phyloP scores from a whole-genome alignment of 371 early-diverging fungal species.

The Rhizopus arrhizus region DNA sequence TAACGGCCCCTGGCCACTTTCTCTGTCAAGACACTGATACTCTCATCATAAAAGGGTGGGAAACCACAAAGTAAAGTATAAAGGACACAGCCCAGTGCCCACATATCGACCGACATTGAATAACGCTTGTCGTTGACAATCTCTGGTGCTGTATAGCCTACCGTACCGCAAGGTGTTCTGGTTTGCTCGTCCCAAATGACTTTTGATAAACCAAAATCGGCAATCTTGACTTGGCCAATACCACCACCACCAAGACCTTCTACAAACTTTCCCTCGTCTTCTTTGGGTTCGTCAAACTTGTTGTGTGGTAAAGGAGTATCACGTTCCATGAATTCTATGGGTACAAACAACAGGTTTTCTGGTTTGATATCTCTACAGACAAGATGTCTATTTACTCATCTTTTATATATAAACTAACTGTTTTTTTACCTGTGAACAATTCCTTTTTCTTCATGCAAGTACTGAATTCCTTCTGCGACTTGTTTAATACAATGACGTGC shows the following conservation, averaged over 20 bases:
- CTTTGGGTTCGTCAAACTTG: conserved; percentile 53
- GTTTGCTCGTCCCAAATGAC: conserved; percentile 84
- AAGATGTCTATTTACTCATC: conserved; percentile 59
- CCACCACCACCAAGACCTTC: conserved; percentile 67
- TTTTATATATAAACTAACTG: not conserved
- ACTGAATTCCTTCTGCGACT: conserved; percentile 82
- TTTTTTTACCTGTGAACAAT: conserved; percentile 67
- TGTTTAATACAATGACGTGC: conserved; percentile 80
- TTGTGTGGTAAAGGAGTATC: conserved; percentile 44
- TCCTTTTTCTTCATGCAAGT: conserved; percentile 75
- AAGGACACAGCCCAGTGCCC: conserved; percentile 92
- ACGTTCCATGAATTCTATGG: conserved; percentile 60
- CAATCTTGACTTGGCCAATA: conserved; percentile 80
- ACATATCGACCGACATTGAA: conserved; percentile 89
- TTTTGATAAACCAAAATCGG: conserved; percentile 86
- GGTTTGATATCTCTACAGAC: conserved; percentile 86
- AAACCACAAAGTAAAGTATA: conserved; percentile 89
- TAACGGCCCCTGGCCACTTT: conserved; percentile 69
- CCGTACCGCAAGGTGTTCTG: conserved; percentile 90
- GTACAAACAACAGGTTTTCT: conserved; percentile 89
- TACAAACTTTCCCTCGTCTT: conserved; percentile 62
- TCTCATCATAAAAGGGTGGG: conserved; percentile 87
- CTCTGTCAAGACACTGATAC: conserved; percentile 59
- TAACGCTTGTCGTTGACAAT: conserved; percentile 83
- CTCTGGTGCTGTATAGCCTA: conserved; percentile 93